Evolutionary conservation across 2,329 filamentous ascomycete species (phyloP), one percentile per base, ranked within the genome.

Genomic region (Epichloe typhina): DNA sequence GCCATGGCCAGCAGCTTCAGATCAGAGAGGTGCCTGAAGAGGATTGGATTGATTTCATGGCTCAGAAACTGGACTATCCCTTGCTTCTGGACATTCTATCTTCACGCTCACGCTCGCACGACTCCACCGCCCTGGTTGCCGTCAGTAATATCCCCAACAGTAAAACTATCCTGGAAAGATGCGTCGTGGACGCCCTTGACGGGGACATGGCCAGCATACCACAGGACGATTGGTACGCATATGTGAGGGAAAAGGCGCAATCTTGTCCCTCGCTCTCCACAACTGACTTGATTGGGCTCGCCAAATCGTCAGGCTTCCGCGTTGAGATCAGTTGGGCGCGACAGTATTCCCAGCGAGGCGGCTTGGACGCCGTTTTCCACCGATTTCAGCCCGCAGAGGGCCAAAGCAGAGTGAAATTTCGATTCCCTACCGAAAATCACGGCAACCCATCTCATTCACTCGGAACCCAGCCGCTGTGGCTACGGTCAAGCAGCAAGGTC

Each of bases 281-380:
- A 0, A 17, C 43, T 13, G 59, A 61, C 3, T 44, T 62, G 3
- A 53, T 50, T 0, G 46, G 56, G 26, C 40, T 64, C 3, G 56
- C 56, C n/a, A 37, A 64, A 50, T 55, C 57, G 21, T 58, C 65
- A 21, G 71, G 72, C 19, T 76, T 73, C 52, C 58, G 69, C 17
- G 72, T 74, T 31, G 68, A 74, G 31, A 58, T 64, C 0, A 63
- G 66, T 46, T 72, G 71, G 54, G 75, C 73, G 0, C 59, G 63
- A 21, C 69, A 69, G 23, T n/a, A 36, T n/a, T 48, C 49, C 5
- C 58, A 56, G 46, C 49, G 50, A 3, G 58, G 58, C 26, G 55
- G 47, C 9, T 31, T 60, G 2, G 57, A 59, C 19, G 58, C 55
- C 41, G 39, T 60, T n/a, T 60, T 59, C 36, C 53, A 65, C 62